These are phyloP conservation scores for Backusella westeae DNA, from an alignment of 192 early-diverging fungal genomes.

Conservation along the genomic window DNA sequence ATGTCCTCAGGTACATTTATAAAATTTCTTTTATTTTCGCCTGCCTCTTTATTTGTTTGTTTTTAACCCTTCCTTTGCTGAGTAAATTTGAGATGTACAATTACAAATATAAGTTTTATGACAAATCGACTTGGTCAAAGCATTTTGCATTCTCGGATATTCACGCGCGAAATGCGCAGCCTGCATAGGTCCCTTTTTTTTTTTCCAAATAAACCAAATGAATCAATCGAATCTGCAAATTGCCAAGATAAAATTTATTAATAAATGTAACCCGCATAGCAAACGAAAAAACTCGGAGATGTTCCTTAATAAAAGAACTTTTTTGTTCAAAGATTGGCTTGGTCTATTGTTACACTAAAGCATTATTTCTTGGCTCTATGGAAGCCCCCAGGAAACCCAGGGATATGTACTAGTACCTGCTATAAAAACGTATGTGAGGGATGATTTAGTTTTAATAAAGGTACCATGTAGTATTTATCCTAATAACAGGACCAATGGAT, in stretches of 20 bases:
- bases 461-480: neutral
- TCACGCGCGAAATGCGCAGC: neutral
- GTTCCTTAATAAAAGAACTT: neutral
- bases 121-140: slow-evolving; percentile 4
- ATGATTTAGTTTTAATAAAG: neutral
- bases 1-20: neutral
- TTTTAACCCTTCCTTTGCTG: neutral
- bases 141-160: neutral
- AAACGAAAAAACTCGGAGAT: neutral
- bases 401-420: neutral
- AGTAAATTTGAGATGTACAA: neutral
- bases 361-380: neutral
- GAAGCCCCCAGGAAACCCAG: neutral
- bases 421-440: neutral
- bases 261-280: neutral
- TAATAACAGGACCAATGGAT: neutral
- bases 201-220: neutral
- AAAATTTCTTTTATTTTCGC: slow-evolving; percentile 4
- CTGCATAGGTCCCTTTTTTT: neutral
- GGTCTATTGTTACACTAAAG: neutral
- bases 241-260: neutral
- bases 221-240: neutral
- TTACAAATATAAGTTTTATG: neutral
- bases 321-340: neutral
- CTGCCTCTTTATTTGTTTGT: neutral